Conservation (phyloP, 768 basidiomycete species). For the Suillus paluster region DNA sequence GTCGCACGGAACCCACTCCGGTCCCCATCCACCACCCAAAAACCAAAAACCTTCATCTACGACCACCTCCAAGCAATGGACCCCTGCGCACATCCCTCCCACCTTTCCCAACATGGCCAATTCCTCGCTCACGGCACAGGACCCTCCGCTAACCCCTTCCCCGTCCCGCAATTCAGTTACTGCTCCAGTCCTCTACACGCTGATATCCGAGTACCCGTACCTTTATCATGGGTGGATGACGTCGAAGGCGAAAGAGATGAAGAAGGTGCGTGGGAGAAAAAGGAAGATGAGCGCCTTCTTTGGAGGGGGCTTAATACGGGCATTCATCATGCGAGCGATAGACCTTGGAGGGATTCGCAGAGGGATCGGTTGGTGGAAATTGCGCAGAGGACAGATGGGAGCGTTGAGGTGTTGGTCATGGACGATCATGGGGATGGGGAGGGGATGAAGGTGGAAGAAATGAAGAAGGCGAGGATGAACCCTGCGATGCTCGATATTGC, state of each 20-base stretch:
- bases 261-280: constrained; percentile 63
- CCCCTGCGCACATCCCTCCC: constrained; percentile 43
- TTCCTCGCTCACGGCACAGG: constrained; percentile 49
- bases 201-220: constrained; percentile 50
- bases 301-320: constrained; percentile 78
- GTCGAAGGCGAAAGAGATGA: constrained; percentile 49
- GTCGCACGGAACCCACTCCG: constrained; percentile 34
- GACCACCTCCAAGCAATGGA: constrained; percentile 41
- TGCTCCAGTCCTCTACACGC: constrained; percentile 51
- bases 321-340: constrained; percentile 42
- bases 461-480: constrained; percentile 47
- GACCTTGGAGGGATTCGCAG: constrained; percentile 53
- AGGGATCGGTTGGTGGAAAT: constrained; percentile 46
- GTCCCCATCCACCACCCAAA: constrained; percentile 18
- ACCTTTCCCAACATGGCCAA: constrained; percentile 49
- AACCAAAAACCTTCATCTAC: constrained; percentile 29
- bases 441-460: constrained; percentile 36
- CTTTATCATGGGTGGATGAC: constrained; percentile 50
- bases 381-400: neutral
- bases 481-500: constrained; percentile 59
- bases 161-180: constrained; percentile 54
- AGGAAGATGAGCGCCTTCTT: constrained; percentile 58
- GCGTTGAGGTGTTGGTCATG: constrained; percentile 28
- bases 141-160: constrained; percentile 40
- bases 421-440: constrained; percentile 40